These are phyloP conservation scores for Ascobolus immersus DNA, from an alignment of 495 filamentous ascomycete species.

Conservation along the genomic window DNA sequence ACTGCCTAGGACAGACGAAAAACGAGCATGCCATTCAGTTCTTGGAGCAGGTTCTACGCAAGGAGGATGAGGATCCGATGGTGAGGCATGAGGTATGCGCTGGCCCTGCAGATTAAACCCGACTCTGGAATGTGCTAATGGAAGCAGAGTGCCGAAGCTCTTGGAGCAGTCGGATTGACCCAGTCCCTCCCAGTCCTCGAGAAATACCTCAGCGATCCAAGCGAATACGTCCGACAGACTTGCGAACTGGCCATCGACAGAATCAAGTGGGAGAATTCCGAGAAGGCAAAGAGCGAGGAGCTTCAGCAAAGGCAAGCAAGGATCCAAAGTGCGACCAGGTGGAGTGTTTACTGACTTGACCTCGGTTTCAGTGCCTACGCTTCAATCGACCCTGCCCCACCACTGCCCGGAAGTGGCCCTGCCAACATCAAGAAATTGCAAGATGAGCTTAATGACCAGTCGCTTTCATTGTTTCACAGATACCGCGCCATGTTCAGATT, in stretches of 20 bases:
- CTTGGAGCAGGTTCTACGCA: constrained; percentile 50
- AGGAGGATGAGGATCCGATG: constrained; percentile 68
- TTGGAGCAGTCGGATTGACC: constrained; percentile 60
- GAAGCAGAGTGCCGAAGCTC: constrained; percentile 86
- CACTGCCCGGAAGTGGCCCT: constrained; percentile 35
- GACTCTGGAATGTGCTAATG: too few relatives aligned
- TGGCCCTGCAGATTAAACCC: too few relatives aligned
- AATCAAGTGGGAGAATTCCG: constrained; percentile 75
- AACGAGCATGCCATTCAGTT: constrained; percentile 47
- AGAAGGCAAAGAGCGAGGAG: constrained; percentile 41
- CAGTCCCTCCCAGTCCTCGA: constrained; percentile 46
- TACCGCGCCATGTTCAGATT: constrained; percentile 97
- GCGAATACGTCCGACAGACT: constrained; percentile 66
- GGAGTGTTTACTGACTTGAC: too few relatives aligned
- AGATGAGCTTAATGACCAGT: constrained; percentile 49
- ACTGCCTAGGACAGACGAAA: constrained; percentile 79
- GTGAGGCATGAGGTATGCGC: constrained; percentile 87
- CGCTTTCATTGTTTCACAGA: constrained; percentile 58
- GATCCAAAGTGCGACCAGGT: too few relatives aligned
- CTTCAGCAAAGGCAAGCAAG: constrained; percentile 49
- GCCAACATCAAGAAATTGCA: constrained; percentile 50
- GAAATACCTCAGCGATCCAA: constrained; percentile 38
- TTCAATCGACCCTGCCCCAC: constrained; percentile 86
- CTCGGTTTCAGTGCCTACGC: constrained; percentile 79
- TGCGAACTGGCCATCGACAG: constrained; percentile 88